A percentile compares a stretch with the other conserved stretches of the same genome.
Evolutionary conservation across 78 protist species (phyloP).

Genomic region (Trichosphaerium sp.): DNA sequence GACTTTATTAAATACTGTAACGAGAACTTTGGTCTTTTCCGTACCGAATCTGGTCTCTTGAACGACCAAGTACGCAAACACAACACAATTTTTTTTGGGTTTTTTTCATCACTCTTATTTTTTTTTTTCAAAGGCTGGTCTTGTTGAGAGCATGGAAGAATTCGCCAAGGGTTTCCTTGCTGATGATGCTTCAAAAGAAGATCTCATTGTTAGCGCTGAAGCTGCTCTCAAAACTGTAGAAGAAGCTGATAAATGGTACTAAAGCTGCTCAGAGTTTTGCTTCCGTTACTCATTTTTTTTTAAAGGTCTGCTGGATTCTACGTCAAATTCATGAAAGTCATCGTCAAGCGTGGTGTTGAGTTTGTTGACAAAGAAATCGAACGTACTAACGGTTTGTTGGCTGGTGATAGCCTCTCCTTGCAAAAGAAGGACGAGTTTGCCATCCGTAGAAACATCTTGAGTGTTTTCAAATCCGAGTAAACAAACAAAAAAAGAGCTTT

Average conservation of each 20-base stretch:
- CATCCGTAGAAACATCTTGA: conserved; percentile 43
- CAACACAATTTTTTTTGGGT: no score
- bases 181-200: conserved; percentile 10
- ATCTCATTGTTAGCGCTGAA: conserved; percentile 18
- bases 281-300: background rate
- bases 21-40: conserved; percentile 24
- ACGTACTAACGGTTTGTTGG: conserved; percentile 38
- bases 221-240: background rate
- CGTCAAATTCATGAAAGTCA: conserved; percentile 33
- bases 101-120: no score
- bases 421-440: conserved; percentile 42
- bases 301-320: conserved; percentile 5
- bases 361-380: conserved; percentile 22
- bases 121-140: conserved; percentile 62
- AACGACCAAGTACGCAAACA: no score
- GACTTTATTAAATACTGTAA: conserved; percentile 51
- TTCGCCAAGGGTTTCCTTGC: conserved; percentile 35
- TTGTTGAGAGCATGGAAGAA: conserved; percentile 30
- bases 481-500: no score
- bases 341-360: conserved; percentile 31
- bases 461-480: conserved; percentile 15
- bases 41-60: conserved; percentile 37
- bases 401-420: conserved; percentile 5
- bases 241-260: background rate
- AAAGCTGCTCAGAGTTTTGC: background rate